Percentiles rank a stretch among this genome's conserved stretches.
Conservation (phyloP, 2,329 filamentous ascomycete genomes). For the Nigrospora sphaerica region DNA sequence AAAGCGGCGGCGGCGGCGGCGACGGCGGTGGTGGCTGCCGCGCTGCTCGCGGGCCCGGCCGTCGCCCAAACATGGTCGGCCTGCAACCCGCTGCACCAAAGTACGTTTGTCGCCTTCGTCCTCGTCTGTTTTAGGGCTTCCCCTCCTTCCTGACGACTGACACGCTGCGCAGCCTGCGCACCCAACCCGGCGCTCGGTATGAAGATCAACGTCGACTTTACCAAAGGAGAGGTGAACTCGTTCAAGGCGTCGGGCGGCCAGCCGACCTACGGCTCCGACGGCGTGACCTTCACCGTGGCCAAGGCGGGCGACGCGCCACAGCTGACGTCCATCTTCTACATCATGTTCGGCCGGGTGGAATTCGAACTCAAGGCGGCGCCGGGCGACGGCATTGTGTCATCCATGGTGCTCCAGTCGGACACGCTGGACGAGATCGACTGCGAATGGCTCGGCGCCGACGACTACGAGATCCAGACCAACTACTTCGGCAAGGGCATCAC, state of each 20-base stretch:
- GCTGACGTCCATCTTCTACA: constrained; percentile 88
- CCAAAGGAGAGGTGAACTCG: constrained; percentile 66
- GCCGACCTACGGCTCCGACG: constrained; percentile 68
- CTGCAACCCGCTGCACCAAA: constrained; percentile 1
- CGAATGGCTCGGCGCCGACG: constrained; percentile 83
- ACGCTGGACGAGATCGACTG: constrained; percentile 93
- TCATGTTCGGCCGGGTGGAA: constrained; percentile 96
- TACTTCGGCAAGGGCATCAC: constrained; percentile 94
- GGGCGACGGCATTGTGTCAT: constrained; percentile 88
- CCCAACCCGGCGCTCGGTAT: constrained; percentile 74
- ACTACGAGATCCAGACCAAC: constrained; percentile 81
- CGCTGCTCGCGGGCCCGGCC: not conserved
- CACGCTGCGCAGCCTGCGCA: constrained; percentile 51
- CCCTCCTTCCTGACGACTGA: not conserved
- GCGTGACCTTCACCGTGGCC: constrained; percentile 73
- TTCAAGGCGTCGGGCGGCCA: constrained; percentile 63
- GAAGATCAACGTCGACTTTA: constrained; percentile 80
- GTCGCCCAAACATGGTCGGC: not conserved
- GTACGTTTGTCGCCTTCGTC: not conserved
- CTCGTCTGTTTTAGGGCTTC: not conserved
- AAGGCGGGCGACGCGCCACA: constrained; percentile 77
- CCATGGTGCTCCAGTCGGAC: constrained; percentile 85
- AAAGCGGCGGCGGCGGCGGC: not conserved
- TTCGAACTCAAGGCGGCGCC: constrained; percentile 79
- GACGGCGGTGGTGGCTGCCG: not conserved